A percentile compares a stretch with the other conserved stretches of the same genome.
phyloP scores from a whole-genome alignment of 805 yeast genomes.

The Zygosaccharomyces bisporus region DNA sequence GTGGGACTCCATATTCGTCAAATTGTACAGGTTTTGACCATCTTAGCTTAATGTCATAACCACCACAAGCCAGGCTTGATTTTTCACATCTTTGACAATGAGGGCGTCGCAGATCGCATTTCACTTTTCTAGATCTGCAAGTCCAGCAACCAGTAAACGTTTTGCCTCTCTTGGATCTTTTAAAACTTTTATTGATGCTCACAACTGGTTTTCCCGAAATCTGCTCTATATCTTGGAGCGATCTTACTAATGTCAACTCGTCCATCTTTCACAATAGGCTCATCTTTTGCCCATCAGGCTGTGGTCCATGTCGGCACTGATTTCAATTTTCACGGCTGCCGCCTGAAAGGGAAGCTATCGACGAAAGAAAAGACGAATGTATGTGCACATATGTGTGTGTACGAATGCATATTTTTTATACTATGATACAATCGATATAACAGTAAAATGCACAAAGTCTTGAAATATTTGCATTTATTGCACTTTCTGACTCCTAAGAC shows the following conservation, averaged over 20 bases:
- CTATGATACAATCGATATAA: too few relatives aligned
- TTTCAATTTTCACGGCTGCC: constrained; percentile 1
- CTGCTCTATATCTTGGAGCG: not conserved
- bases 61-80: constrained; percentile 68
- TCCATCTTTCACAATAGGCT: not conserved
- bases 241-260: not conserved
- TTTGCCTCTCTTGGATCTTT: constrained; percentile 44
- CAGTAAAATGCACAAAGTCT: too few relatives aligned
- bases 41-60: constrained; percentile 74
- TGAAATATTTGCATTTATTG: too few relatives aligned
- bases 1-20: constrained; percentile 41
- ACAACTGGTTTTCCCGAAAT: too few relatives aligned
- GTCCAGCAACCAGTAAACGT: constrained; percentile 89
- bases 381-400: not conserved
- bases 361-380: not conserved
- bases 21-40: constrained; percentile 62
- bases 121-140: constrained; percentile 73
- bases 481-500: too few relatives aligned
- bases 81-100: constrained; percentile 66
- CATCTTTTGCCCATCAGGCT: not conserved
- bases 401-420: not conserved
- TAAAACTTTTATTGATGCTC: not conserved
- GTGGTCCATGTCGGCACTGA: not conserved
- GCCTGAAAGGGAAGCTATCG: constrained; percentile 5
- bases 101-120: constrained; percentile 74